Base-by-base conservation (phyloP, 2,329 filamentous ascomycete species). In the Penicillium sp. region DNA sequence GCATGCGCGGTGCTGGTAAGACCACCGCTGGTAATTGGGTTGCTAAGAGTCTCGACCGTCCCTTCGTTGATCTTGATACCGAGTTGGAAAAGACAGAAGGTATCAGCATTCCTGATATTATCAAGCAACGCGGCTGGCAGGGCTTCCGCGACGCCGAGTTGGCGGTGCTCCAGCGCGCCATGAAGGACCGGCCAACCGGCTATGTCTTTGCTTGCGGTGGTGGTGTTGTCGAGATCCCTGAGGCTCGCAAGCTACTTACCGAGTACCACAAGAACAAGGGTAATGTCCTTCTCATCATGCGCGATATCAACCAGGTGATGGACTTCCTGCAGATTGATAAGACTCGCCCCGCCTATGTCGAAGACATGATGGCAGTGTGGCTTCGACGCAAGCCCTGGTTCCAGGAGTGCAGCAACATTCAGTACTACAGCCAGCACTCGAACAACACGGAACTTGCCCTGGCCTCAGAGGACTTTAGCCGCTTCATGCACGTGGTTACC, bases 1-100 rank as follows among this genome's bases (percentile, higher is more conserved):
- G 93, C 8, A 98, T 98, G 93, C 83, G 93, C 55, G 93, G 93
- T 46, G 93, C 90, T 32, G 93, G 93, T 22, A 98, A 98, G 74
- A 96, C 93, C 0, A 98, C 93, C 0, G 86, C 87, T 28, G 93
- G 93, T 43, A 79, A 81, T 11, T 95, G 90, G 88, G 85, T 93
- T 61, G 84, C 86, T 0, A 80, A 80, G 50, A 79, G 86, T 23
- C 74, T 97, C 1, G 80, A 82, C 40, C 83, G 89, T 63, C 82
- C 86, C 6, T 84, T 95, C 50, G 73, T 94, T 44, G 93, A 98
- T 64, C 77, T 98, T 23, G 93, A 98, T 64, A 81, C 82, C 2
- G 89, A 95, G 63, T 78, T 98, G 13, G 93, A 98, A 69, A 76
- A 75, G 31, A 79, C 80, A 18, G 77, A 83, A 46, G 82, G 83